Conservation (phyloP, 2,329 filamentous ascomycete genomes). For the Cercospora zeina region DNA sequence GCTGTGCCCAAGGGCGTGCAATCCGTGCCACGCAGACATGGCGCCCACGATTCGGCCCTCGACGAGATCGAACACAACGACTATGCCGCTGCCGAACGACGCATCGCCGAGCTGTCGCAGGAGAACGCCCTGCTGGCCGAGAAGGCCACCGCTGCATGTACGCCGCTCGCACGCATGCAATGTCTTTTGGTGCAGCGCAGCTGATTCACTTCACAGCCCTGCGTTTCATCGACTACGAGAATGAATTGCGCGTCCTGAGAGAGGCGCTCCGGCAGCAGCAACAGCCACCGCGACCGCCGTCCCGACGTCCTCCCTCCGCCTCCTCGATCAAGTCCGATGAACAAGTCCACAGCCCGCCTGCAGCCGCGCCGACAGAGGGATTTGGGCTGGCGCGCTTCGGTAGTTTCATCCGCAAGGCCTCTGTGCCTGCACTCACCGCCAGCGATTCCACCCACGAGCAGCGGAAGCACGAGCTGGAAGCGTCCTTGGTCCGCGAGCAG, state of each 20-base stretch:
- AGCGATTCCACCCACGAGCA: constrained; percentile 34
- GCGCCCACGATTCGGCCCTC: constrained; percentile 52
- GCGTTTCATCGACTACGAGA: constrained; percentile 72
- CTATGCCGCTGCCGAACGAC: constrained; percentile 25
- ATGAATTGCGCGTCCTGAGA: constrained; percentile 66
- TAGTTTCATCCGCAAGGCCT: constrained; percentile 46
- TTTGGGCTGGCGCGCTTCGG: constrained; percentile 46
- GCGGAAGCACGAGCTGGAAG: constrained; percentile 55
- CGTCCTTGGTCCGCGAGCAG: constrained; percentile 66
- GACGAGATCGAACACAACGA: constrained; percentile 51
- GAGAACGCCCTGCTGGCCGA: constrained; percentile 70
- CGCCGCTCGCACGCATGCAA: constrained; percentile 28
- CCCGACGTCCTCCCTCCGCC: constrained; percentile 23
- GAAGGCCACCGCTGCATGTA: constrained; percentile 65
- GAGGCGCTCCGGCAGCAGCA: constrained; percentile 37
- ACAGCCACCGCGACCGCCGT: constrained; percentile 7
- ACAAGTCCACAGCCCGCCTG: constrained; percentile 11
- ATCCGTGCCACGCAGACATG: constrained; percentile 30
- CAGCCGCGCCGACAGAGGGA: constrained; percentile 30
- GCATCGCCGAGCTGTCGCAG: constrained; percentile 65
- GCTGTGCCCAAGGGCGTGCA: constrained; percentile 31
- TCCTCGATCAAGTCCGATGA: constrained; percentile 26
- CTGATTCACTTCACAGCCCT: constrained; percentile 37
- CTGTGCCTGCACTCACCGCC: constrained; percentile 37
- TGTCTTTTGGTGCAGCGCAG: neutral